Evolutionary conservation across 805 yeast species (phyloP), one percentile per base, ranked within the genome.

Genomic region (Metschnikowia baotianmanensis): DNA sequence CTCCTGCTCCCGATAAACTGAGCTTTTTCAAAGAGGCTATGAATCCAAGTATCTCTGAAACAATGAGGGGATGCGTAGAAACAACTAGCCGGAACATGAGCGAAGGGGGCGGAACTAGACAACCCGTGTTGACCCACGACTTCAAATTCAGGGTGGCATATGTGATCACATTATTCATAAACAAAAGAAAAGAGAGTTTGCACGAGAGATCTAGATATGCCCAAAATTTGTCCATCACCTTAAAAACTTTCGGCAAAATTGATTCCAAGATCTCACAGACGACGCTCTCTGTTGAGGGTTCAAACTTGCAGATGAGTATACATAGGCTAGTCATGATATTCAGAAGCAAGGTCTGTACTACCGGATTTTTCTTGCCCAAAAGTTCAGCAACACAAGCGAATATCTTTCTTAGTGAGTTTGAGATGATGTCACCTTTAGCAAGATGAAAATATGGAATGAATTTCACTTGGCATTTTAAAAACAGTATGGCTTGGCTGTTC

Each of bases 21-120:
- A 48, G 26, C 11, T 42, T 55, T 45, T 75, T 74, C 43, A 74
- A 54, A 42, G 57, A 61, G 5, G 74, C 62, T 20, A 80, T 55
- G 51, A 69, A 76, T 1, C 68, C 69, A 49, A 81, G 74, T 0
- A 69, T 39, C 21, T 64, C 71, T 4, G 82, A 74, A 2, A 74
- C 56, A 4, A 74, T 46, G 1, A 71, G 45, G 6, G 83, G 73
- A 44, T 73, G 71, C 13, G 63, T 55, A 3, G 69, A 57, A 28
- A 77, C 63, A 5, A 74, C 49, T 2, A 74, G 48, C 4, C 58
- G 46, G 40, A 71, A 71, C 0, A 64, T 46, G 2, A 76, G 39
- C 1, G 65, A 34, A 0, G 76, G 72, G 0, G 76, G 74, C 0
- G 48, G 48, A 5, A 48, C 32, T 13, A 47, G 20, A 19, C 22